Evolutionary conservation across 2,329 filamentous ascomycete species (phyloP), one percentile per base, ranked within the genome.

Genomic region (Trichoderma aggressivum): DNA sequence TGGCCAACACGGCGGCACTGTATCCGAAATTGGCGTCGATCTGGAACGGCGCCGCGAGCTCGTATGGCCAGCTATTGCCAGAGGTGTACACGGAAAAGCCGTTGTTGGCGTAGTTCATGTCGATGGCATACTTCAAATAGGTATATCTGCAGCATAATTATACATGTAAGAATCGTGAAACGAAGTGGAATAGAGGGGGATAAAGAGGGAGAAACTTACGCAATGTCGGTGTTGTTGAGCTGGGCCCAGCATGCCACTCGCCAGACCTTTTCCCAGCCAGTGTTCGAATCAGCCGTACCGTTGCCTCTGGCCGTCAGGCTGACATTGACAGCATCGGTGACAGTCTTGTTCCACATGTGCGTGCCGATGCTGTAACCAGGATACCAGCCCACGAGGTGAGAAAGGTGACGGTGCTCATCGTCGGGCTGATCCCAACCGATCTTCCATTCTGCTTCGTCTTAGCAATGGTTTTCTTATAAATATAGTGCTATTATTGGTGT

Each of bases 181-280:
- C 3, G 1, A 3, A 10, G 21, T 24, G 7, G n/a, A 18, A 8
- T 6, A 32, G 0, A 1, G 5, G 12, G 1, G n/a, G 21, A 21
- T 1, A 56, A 28, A 28, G 32, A 3, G 32, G 30, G 7, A 7
- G 36, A 6, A 21, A 28, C 63, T 65, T 56, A 68, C 65, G 65
- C 65, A 21, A 68, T 50, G 21, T 82, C 81, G 0, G 86, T 86
- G 11, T 87, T 80, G 69, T 88, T 87, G 0, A 89, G 79, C 0
- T 85, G 77, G 0, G 86, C 86, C 86, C 87, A 89, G 76, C 85
- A 88, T 0, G 87, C 86, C 0, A 83, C 77, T 0, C 87, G 83
- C 87, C 87, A 89, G 1, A 88, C 84, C 72, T 89, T 89, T 21
- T 82, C 85, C 87, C 87, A 89, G 0, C 87, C 87, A 0, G 86